phyloP scores from a whole-genome alignment of 768 basidiomycete genomes.

The Pleurotus sapidus region DNA sequence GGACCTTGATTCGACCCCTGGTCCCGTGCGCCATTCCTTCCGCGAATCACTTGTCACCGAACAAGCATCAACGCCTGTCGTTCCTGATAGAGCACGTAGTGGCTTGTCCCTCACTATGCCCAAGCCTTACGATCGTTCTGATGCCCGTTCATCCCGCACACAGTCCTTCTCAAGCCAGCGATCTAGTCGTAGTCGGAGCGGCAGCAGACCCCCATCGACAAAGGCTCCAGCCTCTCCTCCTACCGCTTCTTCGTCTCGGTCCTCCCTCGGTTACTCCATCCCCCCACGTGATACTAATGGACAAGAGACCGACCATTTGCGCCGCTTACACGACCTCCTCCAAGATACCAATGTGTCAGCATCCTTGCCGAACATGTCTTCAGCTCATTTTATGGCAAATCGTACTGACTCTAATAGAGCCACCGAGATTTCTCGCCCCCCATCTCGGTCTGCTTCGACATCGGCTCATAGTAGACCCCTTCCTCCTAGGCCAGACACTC shows the following conservation, averaged over 20 bases:
- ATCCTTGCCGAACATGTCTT: slow-evolving; percentile 38
- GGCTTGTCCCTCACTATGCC: slow-evolving; percentile 7
- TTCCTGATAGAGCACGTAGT: neutral
- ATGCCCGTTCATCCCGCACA: slow-evolving; percentile 13
- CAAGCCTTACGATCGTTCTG: neutral
- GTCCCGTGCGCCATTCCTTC: neutral
- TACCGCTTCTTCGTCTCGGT: slow-evolving; percentile 17
- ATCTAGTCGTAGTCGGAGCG: slow-evolving; percentile 1
- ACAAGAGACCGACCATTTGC: slow-evolving; percentile 27
- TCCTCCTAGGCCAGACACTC: slow-evolving; percentile 13
- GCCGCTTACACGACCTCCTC: slow-evolving; percentile 46
- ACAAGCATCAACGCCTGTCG: neutral
- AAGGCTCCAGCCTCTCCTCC: slow-evolving; percentile 13
- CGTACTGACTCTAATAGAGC: slow-evolving; percentile 9
- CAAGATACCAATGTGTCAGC: slow-evolving; percentile 38
- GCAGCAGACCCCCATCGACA: slow-evolving; percentile 5
- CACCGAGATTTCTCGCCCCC: slow-evolving; percentile 18
- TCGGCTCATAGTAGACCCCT: slow-evolving; percentile 12
- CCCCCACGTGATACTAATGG: slow-evolving; percentile 17
- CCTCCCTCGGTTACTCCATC: slow-evolving; percentile 15
- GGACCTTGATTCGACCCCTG: neutral
- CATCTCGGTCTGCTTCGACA: slow-evolving; percentile 13
- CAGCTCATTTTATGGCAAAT: slow-evolving; percentile 20
- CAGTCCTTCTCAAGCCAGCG: slow-evolving; percentile 20
- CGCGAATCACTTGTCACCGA: neutral